Evolutionary conservation across 768 basidiomycete genomes (phyloP), one percentile per base, ranked within the genome.

Genomic region (Hemileccinum rubropunctum): DNA sequence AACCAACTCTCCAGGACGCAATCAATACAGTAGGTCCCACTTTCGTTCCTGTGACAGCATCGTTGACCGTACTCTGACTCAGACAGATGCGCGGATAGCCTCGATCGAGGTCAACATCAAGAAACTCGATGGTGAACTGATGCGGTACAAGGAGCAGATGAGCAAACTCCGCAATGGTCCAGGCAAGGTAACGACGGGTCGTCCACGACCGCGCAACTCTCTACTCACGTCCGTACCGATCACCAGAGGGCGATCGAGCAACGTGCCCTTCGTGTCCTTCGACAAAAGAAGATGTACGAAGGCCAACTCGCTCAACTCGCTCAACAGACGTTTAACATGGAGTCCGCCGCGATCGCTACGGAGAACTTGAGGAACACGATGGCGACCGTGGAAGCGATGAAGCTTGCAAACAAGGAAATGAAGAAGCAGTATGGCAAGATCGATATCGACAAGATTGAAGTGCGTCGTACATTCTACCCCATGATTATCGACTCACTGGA

Each of bases 281-380:
- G 92, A 71, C 97, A 98, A 74, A 98, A 92, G 76, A 80, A 83
- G 71, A 85, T 98, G 91, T 95, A 95, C 71, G 97, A 99, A 66
- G 78, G 76, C 13, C 97, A 99, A 67, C 79, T 98, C 34, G 78
- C 83, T 9, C 93, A 97, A 68, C 78, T 99, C 14, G 76, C 88
- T 26, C 97, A 98, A 66, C 97, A 98, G 68, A 86, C 91, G 20
- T 98, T 92, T 76, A 98, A 99, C 71, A 98, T 98, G 90, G 95
- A 99, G 73, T 93, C 90, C 47, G 88, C 95, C 12, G 82, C 89
- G 13, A 83, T 98, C 61, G 86, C 91, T 9, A 98, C 95, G n/a
- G 97, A 98, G 73, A 98, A 98, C 69, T 70, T 98, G 61, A 84
- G 92, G 56, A 98, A 98, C 67, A 98, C 97, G 61, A 98, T 99